Base-by-base conservation (phyloP, 495 filamentous ascomycete genomes). In the Trichoderma orchidacearum region DNA sequence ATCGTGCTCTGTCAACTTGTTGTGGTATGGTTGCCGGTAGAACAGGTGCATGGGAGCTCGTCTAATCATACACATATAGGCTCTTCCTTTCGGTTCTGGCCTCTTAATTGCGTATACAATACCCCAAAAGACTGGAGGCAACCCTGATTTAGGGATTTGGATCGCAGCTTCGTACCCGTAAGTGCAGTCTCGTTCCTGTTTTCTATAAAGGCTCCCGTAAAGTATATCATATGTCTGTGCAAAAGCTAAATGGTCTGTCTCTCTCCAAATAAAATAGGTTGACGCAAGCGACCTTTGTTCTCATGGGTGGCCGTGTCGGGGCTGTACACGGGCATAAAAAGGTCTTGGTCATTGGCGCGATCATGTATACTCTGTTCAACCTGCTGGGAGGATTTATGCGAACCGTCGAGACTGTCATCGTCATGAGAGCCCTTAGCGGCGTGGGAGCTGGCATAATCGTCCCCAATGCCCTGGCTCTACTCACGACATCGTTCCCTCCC, bases 281-380 rank as follows among this genome's bases (percentile, higher is more conserved):
- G 0, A 77, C 73, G 1, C 75, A 78, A 63, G 74, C 75, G 13
- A 67, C 76, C 11, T 78, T 78, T 56, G 77, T 79, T 3, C 56
- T 76, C 3, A 64, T 75, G 13, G 68, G 70, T 36, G 78, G 78
- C 30, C 70, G 77, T 12, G 61, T 79, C 18, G 77, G 78, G 11
- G 72, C 71, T 27, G 68, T 80, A 3, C 74, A 70, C 59, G 78
- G 75, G 5, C 75, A 80, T 57, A 75, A 73, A 57, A 69, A 70
- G 11, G 62, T 75, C 27, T 54, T 79, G 0, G 51, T 74, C 0
- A 51, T 68, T 11, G 77, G 73, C 7, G 66, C 70, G 6, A 56
- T 63, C 3, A 69, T 68, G 64, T 70, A 70, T 28, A 57, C 66
- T 18, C 8, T 75, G 5, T 75, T 65, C 38, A 65, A 68, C 1